phyloP scores from a whole-genome alignment of 2,329 filamentous ascomycete genomes.

The Trichoderma endophyticum region DNA sequence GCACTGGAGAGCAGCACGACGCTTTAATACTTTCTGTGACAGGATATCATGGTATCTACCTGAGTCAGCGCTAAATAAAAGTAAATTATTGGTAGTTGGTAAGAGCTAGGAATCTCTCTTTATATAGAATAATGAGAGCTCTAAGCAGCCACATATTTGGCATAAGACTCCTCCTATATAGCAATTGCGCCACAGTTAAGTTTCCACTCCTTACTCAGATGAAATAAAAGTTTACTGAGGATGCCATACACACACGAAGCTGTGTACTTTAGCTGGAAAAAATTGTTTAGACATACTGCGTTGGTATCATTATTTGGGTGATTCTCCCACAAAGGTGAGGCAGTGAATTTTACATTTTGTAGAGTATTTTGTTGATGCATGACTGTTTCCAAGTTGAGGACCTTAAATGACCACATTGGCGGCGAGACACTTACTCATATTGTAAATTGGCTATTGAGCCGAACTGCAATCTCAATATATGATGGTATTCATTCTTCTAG shows the following conservation, averaged over 20 bases:
- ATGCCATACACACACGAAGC: neutral
- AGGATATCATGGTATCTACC: neutral
- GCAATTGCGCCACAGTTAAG: neutral
- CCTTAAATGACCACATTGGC: too few relatives aligned
- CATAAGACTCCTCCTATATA: neutral
- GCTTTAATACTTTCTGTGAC: neutral
- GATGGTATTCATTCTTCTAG: too few relatives aligned
- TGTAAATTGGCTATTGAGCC: too few relatives aligned
- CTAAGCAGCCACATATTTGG: neutral
- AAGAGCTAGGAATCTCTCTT: neutral
- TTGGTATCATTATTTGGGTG: too few relatives aligned
- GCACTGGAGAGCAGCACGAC: neutral
- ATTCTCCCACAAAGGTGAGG: too few relatives aligned
- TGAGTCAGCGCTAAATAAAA: neutral
- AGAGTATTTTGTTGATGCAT: too few relatives aligned
- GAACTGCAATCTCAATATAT: too few relatives aligned
- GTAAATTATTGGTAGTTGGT: neutral
- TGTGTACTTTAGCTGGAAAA: neutral
- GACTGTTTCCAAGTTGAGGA: too few relatives aligned
- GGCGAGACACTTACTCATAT: too few relatives aligned
- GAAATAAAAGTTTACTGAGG: neutral
- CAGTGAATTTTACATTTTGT: too few relatives aligned
- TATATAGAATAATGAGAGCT: neutral
- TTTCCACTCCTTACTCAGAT: neutral
- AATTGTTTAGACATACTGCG: too few relatives aligned